These are phyloP conservation scores for Cladophialophora carrionii DNA, from an alignment of 2,329 filamentous ascomycete species.

Conservation along the genomic window DNA sequence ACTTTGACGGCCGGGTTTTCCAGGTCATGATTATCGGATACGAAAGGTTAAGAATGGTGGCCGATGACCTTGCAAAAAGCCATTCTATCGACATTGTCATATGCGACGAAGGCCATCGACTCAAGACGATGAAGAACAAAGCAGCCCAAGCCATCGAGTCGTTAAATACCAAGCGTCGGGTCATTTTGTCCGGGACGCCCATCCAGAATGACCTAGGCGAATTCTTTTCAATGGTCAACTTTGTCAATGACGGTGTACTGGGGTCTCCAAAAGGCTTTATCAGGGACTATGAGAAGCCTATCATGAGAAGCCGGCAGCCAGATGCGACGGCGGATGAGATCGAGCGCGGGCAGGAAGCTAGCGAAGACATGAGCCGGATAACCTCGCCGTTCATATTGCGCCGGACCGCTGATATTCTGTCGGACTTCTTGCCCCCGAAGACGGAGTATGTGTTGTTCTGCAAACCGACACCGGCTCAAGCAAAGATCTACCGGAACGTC, in stretches of 20 bases:
- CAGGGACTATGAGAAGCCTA: conserved; percentile 66
- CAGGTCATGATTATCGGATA: conserved; percentile 75
- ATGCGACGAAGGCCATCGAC: conserved; percentile 69
- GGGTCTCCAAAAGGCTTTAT: conserved; percentile 66
- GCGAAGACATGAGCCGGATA: conserved; percentile 62
- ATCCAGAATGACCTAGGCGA: conserved; percentile 70
- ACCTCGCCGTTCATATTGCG: conserved; percentile 69
- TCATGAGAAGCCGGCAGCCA: conserved; percentile 66
- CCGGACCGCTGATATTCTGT: conserved; percentile 67
- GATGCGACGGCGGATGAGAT: conserved; percentile 63
- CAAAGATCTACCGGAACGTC: conserved; percentile 64
- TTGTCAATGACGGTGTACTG: conserved; percentile 68
- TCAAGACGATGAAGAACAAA: conserved; percentile 72
- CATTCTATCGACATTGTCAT: conserved; percentile 69
- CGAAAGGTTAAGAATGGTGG: conserved; percentile 67
- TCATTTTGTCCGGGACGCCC: conserved; percentile 69
- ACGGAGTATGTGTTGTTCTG: conserved; percentile 70
- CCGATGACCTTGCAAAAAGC: conserved; percentile 66
- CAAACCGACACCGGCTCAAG: conserved; percentile 63
- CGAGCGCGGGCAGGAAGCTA: conserved; percentile 65
- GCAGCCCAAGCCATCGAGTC: conserved; percentile 67
- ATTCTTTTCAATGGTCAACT: conserved; percentile 69
- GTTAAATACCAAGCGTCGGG: conserved; percentile 62
- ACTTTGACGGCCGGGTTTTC: conserved; percentile 71
- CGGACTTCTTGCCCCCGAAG: conserved; percentile 68